Evolutionary conservation across 108 stramenopile species (phyloP), one percentile per base, ranked within the genome.

Genomic region (Nitzschia sp.): DNA sequence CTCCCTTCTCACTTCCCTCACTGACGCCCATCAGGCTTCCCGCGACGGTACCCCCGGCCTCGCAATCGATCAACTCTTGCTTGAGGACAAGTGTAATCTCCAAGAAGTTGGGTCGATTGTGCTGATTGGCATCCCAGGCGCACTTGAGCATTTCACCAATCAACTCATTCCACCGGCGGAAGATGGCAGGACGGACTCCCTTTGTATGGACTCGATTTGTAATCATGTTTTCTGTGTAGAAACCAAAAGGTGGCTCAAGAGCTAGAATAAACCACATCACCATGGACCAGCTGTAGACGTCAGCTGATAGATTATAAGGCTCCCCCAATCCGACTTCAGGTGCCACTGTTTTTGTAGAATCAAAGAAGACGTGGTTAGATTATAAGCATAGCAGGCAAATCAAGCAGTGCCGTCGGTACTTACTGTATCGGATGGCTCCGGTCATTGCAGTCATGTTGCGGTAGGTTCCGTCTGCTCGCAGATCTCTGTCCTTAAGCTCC

Each of bases 201-300:
- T 70, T 62, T 36, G 77, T 46, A 33, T 80, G 79, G 9, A 89
- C 88, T 22, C 85, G 71, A 64, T 80, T 83, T 13, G 72, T 22
- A 27, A 80, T 67, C 80, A 80, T 80, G 23, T 66, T 52, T 23
- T 72, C 62, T 1, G 77, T 73, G 38, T 76, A 86, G 4, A 77
- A 47, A 29, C 80, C 85, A 64, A 87, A 86, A 29, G 91, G 88
- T 31, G 87, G 85, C 59, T 89, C 88, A 47, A 91, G 56, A 8
- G 85, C 84, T 35, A 84, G 66, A 36, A 91, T 86, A 26, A 82
- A 85, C 86, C 86, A 87, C 69, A 91, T 65, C 15, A 91, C 68
- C 79, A 87, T 87, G 33, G 84, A 73, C 73, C 87, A 91, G n/a
- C 85, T 87, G 68, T 88, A 87, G 9, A 87, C 84, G 63, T 89